A percentile compares a stretch with the other conserved stretches of the same genome.
phyloP scores from a whole-genome alignment of 257 asterid species.

The Lycium ferocissimum region DNA sequence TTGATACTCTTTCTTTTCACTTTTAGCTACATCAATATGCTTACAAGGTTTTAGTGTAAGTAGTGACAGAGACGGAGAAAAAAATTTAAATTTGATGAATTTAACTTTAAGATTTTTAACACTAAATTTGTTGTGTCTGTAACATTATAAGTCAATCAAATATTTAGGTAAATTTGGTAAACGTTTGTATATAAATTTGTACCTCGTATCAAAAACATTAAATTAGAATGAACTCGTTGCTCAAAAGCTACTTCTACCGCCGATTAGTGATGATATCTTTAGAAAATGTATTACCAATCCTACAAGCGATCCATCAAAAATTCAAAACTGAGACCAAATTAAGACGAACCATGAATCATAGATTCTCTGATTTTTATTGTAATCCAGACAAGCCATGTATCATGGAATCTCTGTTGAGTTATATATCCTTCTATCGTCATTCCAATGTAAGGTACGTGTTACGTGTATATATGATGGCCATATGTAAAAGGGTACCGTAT shows the following conservation, averaged over 20 bases:
- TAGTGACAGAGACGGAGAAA: neutral
- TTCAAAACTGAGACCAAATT: neutral
- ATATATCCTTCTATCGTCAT: neutral
- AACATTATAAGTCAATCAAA: too few species aligned
- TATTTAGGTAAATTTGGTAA: too few species aligned
- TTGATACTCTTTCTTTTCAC: neutral
- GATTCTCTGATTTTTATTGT: neutral
- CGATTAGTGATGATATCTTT: too few species aligned
- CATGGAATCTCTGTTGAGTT: neutral
- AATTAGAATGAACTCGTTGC: too few species aligned
- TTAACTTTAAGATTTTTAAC: neutral
- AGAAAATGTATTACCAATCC: too few species aligned
- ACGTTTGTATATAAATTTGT: too few species aligned
- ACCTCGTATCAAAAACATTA: too few species aligned
- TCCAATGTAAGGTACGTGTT: neutral
- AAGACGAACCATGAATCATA: neutral
- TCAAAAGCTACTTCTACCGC: too few species aligned
- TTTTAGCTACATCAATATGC: neutral
- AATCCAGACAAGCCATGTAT: neutral
- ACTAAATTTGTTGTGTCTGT: too few species aligned
- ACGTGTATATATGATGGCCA: conserved; percentile 2
- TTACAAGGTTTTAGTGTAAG: neutral
- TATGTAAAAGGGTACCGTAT: neutral
- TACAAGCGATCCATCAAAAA: neutral
- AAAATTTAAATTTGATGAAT: neutral